Percentiles rank a stretch among this genome's conserved stretches.
Evolutionary conservation across 2,329 filamentous ascomycete genomes (phyloP).

Genomic region (Fusarium ambrosium): DNA sequence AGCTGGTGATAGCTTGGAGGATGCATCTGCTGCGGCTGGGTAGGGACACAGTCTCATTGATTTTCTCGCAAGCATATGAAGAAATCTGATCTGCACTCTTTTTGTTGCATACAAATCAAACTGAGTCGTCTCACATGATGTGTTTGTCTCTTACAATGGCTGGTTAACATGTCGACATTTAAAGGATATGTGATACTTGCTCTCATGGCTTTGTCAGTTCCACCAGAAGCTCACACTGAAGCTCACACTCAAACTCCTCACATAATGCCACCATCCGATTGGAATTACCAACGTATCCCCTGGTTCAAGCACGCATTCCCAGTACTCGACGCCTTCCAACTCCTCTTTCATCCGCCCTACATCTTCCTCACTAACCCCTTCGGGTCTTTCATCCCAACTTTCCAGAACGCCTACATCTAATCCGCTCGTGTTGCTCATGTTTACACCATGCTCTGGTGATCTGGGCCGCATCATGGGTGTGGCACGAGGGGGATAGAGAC

Average conservation of each 20-base stretch:
- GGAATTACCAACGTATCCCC: slow-evolving; percentile 93
- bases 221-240: slow-evolving; percentile 99
- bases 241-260: slow-evolving; percentile 85
- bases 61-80: neutral
- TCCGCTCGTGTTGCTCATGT: slow-evolving; percentile 92
- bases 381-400: slow-evolving; percentile 64
- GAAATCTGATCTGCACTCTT: slow-evolving; percentile 22
- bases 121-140: neutral
- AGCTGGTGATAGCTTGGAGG: slow-evolving; percentile 52
- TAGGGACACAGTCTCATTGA: slow-evolving; percentile 17
- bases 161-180: neutral
- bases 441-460: slow-evolving; percentile 76
- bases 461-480: slow-evolving; percentile 71
- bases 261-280: slow-evolving; percentile 98
- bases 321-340: slow-evolving; percentile 73
- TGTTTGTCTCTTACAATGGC: neutral
- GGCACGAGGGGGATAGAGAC: slow-evolving; percentile 81
- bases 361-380: slow-evolving; percentile 47
- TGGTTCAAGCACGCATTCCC: slow-evolving; percentile 83
- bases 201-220: slow-evolving; percentile 62
- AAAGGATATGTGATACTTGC: neutral
- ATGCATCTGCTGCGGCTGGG: slow-evolving; percentile 42
- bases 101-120: neutral
- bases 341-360: slow-evolving; percentile 56
- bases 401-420: slow-evolving; percentile 82